Conservation (phyloP, 495 filamentous ascomycete species). For the Collariella sp. region DNA sequence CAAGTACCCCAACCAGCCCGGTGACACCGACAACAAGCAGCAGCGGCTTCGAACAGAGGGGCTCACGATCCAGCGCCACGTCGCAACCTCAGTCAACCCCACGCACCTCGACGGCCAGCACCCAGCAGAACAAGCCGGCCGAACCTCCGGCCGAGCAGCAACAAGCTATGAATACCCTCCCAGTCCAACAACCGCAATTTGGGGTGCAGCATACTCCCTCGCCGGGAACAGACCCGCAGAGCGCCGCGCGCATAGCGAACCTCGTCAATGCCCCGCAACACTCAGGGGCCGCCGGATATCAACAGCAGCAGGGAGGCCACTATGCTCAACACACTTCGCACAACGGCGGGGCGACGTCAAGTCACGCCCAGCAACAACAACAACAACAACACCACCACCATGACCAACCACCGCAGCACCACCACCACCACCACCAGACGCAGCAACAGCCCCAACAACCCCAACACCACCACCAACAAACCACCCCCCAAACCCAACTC, state of each 20-base stretch:
- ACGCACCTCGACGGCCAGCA: background rate
- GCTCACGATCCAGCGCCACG: slow-evolving; percentile 20
- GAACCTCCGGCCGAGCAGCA: slow-evolving; percentile 29
- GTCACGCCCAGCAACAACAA: slow-evolving; percentile 17
- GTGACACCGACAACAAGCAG: slow-evolving; percentile 40
- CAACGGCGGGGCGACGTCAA: slow-evolving; percentile 23
- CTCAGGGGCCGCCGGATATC: slow-evolving; percentile 35
- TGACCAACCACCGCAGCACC: slow-evolving; percentile 15
- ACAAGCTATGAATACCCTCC: slow-evolving; percentile 31
- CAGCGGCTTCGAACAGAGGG: slow-evolving; percentile 37
- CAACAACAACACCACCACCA: slow-evolving; percentile 18
- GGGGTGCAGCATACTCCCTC: slow-evolving; percentile 24
- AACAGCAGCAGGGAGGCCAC: slow-evolving; percentile 15
- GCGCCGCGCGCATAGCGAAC: slow-evolving; percentile 60
- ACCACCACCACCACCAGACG: slow-evolving; percentile 16
- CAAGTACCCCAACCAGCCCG: slow-evolving; percentile 55
- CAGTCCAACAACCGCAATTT: slow-evolving; percentile 29
- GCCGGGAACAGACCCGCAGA: slow-evolving; percentile 41
- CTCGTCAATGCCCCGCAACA: slow-evolving; percentile 57
- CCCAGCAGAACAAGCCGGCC: slow-evolving; percentile 22
- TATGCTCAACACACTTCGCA: background rate
- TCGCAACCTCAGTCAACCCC: slow-evolving; percentile 6
- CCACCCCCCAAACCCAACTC: slow-evolving; percentile 13
- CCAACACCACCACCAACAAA: slow-evolving; percentile 13
- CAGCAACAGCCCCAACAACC: slow-evolving; percentile 18